A percentile compares a stretch with the other conserved stretches of the same genome.
Conservation (phyloP, 2,329 filamentous ascomycete genomes). For the Fonsecaea monophora region DNA sequence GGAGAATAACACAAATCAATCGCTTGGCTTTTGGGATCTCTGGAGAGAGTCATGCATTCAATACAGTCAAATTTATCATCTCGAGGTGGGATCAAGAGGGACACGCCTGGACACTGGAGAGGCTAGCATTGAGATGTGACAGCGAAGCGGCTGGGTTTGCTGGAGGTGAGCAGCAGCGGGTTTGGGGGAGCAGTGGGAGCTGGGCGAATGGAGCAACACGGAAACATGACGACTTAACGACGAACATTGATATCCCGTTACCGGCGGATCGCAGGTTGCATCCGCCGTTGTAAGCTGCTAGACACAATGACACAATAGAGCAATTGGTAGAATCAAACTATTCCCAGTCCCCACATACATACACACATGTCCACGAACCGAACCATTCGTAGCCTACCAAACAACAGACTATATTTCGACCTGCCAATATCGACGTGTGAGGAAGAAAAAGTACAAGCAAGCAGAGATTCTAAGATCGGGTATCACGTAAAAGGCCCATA, state of each 20-base stretch:
- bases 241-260: not conserved
- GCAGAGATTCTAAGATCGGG: too few relatives aligned
- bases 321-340: slow-evolving; percentile 1
- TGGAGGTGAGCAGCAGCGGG: not conserved
- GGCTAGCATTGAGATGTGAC: not conserved
- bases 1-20: not conserved
- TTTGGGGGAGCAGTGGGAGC: not conserved
- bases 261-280: not conserved
- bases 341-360: not conserved
- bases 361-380: too few relatives aligned
- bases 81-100: not conserved
- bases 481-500: too few relatives aligned
- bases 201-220: not conserved
- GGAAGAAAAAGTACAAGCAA: too few relatives aligned
- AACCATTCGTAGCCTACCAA: not conserved
- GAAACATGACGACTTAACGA: slow-evolving; percentile 1
- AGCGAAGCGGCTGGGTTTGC: not conserved
- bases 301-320: not conserved
- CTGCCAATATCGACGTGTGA: too few relatives aligned
- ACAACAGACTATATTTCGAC: not conserved
- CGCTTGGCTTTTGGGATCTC: not conserved
- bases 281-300: not conserved
- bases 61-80: not conserved
- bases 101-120: not conserved
- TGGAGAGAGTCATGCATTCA: not conserved